phyloP scores from a whole-genome alignment of 2,329 filamentous ascomycete species.

The Cladorrhinum sp. region DNA sequence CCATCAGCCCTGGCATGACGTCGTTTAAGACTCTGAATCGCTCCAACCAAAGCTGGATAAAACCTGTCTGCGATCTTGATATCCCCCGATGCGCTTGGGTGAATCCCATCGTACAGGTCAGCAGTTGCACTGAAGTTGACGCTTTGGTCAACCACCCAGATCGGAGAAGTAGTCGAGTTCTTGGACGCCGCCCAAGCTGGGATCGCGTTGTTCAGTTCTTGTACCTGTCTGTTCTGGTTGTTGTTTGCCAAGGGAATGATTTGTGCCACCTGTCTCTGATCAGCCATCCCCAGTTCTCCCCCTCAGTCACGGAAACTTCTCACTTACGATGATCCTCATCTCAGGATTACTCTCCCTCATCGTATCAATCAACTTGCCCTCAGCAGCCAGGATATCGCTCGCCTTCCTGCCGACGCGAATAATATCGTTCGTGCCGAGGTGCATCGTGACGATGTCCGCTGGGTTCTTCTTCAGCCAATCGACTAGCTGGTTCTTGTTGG shows the following conservation, averaged over 20 bases:
- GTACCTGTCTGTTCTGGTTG: background rate
- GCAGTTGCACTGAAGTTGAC: background rate
- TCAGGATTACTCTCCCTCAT: constrained; percentile 1
- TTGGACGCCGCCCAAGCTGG: constrained; percentile 1
- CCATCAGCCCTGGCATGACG: too few species aligned
- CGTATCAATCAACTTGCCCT: background rate
- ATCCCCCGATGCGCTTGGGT: constrained; percentile 2
- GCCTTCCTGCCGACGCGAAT: background rate
- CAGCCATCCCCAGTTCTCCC: background rate
- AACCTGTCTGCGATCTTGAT: constrained; percentile 7
- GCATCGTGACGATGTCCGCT: constrained; percentile 1
- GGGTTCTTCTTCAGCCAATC: background rate
- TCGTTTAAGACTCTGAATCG: background rate
- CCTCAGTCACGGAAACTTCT: too few species aligned
- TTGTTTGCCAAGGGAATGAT: background rate
- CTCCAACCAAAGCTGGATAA: constrained; percentile 5
- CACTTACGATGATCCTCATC: constrained; percentile 3
- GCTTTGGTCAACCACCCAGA: constrained; percentile 10
- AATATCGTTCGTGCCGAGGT: constrained; percentile 3
- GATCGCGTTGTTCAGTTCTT: background rate
- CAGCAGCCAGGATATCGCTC: background rate
- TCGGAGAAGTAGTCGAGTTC: constrained; percentile 1
- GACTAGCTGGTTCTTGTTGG: background rate
- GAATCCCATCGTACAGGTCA: constrained; percentile 12
- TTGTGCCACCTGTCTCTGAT: constrained; percentile 3